A percentile compares a stretch with the other conserved stretches of the same genome.
Evolutionary conservation across 2,329 filamentous ascomycete species (phyloP).

Genomic region (Alternaria novae-zelandiae): DNA sequence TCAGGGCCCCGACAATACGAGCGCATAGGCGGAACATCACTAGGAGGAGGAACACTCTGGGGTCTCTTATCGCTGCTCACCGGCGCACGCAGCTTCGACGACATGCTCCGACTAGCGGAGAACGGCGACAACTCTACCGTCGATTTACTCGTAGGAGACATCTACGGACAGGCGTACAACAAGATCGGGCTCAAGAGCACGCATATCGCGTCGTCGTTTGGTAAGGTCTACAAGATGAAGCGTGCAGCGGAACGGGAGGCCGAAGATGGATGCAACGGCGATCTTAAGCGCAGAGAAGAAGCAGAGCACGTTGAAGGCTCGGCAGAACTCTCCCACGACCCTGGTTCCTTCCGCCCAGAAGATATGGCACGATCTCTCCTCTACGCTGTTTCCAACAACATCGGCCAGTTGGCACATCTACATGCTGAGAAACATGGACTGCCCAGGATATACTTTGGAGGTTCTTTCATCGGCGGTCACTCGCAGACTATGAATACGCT

Average conservation of each 20-base stretch:
- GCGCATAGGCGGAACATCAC: constrained; percentile 91
- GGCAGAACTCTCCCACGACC: constrained; percentile 41
- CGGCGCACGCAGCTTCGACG: constrained; percentile 93
- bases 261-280: constrained; percentile 69
- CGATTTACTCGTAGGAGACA: constrained; percentile 96
- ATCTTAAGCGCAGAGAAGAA: constrained; percentile 48
- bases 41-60: constrained; percentile 98
- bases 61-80: constrained; percentile 90
- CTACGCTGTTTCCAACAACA: constrained; percentile 95
- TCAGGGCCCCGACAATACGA: constrained; percentile 85
- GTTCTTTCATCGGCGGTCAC: constrained; percentile 94
- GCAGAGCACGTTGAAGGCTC: constrained; percentile 42
- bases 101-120: constrained; percentile 93
- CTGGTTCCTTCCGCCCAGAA: constrained; percentile 70
- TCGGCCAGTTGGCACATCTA: constrained; percentile 96
- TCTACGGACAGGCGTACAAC: constrained; percentile 93
- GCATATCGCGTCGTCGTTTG: constrained; percentile 94
- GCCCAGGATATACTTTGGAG: constrained; percentile 95
- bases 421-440: constrained; percentile 93
- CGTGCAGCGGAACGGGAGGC: constrained; percentile 78
- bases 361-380: constrained; percentile 91
- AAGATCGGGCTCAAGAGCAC: constrained; percentile 97
- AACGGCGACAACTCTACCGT: constrained; percentile 90
- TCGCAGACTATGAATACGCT: constrained; percentile 97
- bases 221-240: constrained; percentile 95